Percentiles rank a stretch among this genome's conserved stretches.
Evolutionary conservation across 169 alveolate genomes (phyloP).

Genomic region (Plasmodium gonderi): DNA sequence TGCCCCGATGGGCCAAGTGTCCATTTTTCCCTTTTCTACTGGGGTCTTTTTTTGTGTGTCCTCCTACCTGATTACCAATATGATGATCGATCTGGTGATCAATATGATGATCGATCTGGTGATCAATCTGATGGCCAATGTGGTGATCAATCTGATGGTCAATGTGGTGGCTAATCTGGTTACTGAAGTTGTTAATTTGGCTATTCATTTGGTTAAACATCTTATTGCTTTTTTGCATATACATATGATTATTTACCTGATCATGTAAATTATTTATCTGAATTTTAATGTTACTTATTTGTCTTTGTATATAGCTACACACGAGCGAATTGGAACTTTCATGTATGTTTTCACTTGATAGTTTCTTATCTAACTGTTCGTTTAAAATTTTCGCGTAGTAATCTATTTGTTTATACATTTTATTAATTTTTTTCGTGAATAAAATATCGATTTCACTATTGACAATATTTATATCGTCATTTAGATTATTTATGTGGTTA

Average conservation of each 20-base stretch:
- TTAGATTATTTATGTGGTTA: conserved; percentile 8
- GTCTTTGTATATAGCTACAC: not conserved
- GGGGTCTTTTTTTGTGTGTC: not conserved
- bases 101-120: conserved; percentile 2
- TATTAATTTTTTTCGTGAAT: conserved; percentile 30
- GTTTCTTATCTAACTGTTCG: not conserved
- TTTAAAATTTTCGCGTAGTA: not conserved
- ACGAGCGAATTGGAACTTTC: not conserved
- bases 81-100: not conserved
- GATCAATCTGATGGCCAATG: not conserved
- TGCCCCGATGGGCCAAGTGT: not conserved
- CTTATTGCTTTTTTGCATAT: conserved; percentile 19
- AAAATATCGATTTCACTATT: conserved; percentile 26
- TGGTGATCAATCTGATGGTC: not conserved
- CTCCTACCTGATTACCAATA: not conserved
- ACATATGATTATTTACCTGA: conserved; percentile 14
- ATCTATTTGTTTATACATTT: conserved; percentile 25
- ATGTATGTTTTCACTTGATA: not conserved
- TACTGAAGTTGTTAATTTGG: conserved; percentile 22
- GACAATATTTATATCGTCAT: conserved; percentile 15
- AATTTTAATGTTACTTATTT: conserved; percentile 21
- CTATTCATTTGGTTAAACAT: conserved; percentile 26
- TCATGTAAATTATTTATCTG: conserved; percentile 18
- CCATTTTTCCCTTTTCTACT: not conserved
- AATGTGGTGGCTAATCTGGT: not conserved